A percentile compares a stretch with the other conserved stretches of the same genome.
These are phyloP conservation scores for Boletus pseudo-olivaceus DNA, from an alignment of 768 basidiomycete species.

Conservation along the genomic window DNA sequence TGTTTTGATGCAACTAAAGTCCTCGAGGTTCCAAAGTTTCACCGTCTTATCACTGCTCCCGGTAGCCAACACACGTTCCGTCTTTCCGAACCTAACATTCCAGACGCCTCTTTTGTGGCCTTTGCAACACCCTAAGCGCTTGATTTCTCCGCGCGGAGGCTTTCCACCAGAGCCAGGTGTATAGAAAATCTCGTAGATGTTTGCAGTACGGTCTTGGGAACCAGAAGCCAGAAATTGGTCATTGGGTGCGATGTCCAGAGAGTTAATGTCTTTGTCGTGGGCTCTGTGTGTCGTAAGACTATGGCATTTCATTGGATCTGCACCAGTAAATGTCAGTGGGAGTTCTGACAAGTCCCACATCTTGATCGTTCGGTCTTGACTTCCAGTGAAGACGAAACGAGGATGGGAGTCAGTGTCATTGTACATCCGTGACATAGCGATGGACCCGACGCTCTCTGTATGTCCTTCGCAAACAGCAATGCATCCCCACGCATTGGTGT, in stretches of 20 bases:
- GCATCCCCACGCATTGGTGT: constrained; percentile 47
- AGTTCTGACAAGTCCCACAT: constrained; percentile 89
- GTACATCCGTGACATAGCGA: constrained; percentile 65
- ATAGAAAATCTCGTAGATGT: constrained; percentile 79
- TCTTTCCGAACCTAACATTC: constrained; percentile 83
- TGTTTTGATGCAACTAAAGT: constrained; percentile 91
- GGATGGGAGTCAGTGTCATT: constrained; percentile 27
- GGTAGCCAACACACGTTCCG: constrained; percentile 83
- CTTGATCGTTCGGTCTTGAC: constrained; percentile 96
- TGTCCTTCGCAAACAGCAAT: constrained; percentile 91
- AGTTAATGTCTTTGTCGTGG: constrained; percentile 99
- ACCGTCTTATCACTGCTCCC: constrained; percentile 95
- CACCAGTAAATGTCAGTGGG: constrained; percentile 28
- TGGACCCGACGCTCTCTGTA: constrained; percentile 87
- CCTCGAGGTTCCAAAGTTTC: constrained; percentile 90
- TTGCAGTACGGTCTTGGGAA: constrained; percentile 93
- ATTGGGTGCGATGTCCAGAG: constrained; percentile 89
- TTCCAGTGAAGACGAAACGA: constrained; percentile 88
- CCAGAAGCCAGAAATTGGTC: constrained; percentile 87
- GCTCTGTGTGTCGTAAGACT: constrained; percentile 85
- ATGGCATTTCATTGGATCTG: constrained; percentile 48
- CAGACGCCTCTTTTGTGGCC: constrained; percentile 98
- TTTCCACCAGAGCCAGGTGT: constrained; percentile 35
- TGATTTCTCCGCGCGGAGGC: constrained; percentile 63
- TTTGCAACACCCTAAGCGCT: constrained; percentile 80